A percentile compares a stretch with the other conserved stretches of the same genome.
Conservation (phyloP, 148 eudicot species). For the Vaccinium darrowii region DNA sequence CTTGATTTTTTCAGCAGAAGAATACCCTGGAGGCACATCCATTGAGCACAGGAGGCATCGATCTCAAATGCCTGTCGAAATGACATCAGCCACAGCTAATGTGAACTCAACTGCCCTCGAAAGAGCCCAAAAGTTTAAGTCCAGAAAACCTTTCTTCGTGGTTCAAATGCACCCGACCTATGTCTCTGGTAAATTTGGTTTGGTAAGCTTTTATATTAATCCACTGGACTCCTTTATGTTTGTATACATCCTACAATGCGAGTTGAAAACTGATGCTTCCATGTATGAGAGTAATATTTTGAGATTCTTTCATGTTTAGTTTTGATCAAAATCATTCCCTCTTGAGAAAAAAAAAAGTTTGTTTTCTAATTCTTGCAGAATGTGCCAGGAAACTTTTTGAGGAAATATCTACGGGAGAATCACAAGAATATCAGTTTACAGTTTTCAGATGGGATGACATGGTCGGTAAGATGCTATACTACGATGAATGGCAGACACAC, state of each 20-base stretch:
- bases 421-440: background rate
- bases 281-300: background rate
- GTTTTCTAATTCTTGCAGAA: conserved; percentile 7
- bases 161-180: conserved; percentile 18
- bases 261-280: background rate
- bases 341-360: background rate
- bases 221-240: background rate
- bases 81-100: background rate
- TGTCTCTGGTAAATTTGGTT: background rate
- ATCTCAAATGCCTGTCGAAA: background rate
- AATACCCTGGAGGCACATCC: background rate
- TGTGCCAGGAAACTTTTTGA: background rate
- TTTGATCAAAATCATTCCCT: no score
- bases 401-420: background rate
- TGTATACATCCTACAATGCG: background rate
- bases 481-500: background rate
- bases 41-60: background rate
- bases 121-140: conserved; percentile 23
- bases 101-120: background rate
- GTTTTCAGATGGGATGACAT: conserved; percentile 13
- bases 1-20: conserved; percentile 3
- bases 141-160: conserved; percentile 21
- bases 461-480: background rate
- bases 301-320: background rate
- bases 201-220: conserved; percentile 24